These are phyloP conservation scores for Colletotrichum lupini DNA, from an alignment of 2,329 filamentous ascomycete genomes.

Conservation along the genomic window DNA sequence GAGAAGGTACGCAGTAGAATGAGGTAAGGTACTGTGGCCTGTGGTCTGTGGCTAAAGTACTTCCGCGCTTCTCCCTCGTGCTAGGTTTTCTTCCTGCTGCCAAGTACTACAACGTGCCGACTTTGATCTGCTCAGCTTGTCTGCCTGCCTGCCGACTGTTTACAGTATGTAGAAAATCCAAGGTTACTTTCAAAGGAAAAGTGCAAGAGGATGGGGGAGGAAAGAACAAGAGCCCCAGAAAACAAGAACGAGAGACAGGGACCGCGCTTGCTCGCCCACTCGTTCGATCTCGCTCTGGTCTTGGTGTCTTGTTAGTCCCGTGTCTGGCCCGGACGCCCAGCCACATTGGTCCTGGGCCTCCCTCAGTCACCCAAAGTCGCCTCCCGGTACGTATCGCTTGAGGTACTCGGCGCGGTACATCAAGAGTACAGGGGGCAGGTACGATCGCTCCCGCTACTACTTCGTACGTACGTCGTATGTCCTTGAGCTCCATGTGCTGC, in stretches of 20 bases:
- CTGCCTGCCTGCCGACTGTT: neutral
- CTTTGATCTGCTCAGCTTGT: neutral
- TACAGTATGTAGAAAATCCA: neutral
- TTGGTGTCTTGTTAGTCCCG: neutral
- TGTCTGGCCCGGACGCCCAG: conserved; percentile 18
- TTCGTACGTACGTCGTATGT: no score
- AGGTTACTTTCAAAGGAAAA: neutral
- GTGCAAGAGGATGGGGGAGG: neutral
- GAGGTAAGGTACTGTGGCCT: no score
- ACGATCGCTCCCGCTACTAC: neutral
- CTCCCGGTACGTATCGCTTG: conserved; percentile 14
- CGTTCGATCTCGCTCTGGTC: conserved; percentile 9
- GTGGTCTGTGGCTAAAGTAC: no score
- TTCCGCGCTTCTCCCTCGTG: neutral
- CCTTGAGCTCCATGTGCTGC: neutral
- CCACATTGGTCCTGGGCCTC: conserved; percentile 22
- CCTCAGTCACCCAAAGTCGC: conserved; percentile 9
- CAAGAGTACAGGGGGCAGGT: neutral
- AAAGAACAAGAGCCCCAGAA: neutral
- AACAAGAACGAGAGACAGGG: neutral
- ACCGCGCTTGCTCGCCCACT: conserved; percentile 8
- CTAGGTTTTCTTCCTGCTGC: neutral
- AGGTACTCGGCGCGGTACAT: conserved; percentile 4
- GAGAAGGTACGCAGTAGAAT: neutral
- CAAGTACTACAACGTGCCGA: neutral